These are phyloP conservation scores for Lactarius quietus DNA, from an alignment of 768 basidiomycete genomes.

Conservation along the genomic window DNA sequence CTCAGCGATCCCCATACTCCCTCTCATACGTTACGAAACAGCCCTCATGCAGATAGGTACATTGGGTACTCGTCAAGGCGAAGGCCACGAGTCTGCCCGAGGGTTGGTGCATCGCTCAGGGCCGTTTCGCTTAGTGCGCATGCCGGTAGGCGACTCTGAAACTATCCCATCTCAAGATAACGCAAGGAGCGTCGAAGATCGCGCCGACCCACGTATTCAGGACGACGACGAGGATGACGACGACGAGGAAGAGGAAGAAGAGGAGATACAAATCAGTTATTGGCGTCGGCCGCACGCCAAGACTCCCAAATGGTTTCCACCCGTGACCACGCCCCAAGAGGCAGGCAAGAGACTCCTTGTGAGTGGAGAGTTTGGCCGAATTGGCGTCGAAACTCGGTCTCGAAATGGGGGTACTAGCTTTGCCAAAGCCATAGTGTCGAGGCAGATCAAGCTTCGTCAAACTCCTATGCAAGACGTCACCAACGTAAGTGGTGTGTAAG, in stretches of 20 bases:
- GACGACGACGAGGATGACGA: slow-evolving; percentile 41
- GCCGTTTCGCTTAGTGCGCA: slow-evolving; percentile 13
- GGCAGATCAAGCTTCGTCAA: slow-evolving; percentile 29
- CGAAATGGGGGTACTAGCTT: slow-evolving; percentile 45
- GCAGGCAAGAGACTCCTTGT: slow-evolving; percentile 62
- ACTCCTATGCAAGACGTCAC: slow-evolving; percentile 50
- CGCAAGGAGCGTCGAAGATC: not conserved
- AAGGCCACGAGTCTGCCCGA: not conserved
- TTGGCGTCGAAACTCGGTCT: slow-evolving; percentile 47
- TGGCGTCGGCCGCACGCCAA: slow-evolving; percentile 21
- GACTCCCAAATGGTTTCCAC: slow-evolving; percentile 36
- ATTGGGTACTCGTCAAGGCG: not conserved
- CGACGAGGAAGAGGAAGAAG: slow-evolving; percentile 33
- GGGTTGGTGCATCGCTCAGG: slow-evolving; percentile 3
- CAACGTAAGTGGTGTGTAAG: slow-evolving; percentile 44
- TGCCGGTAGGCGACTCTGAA: too few relatives aligned
- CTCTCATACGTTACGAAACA: not conserved
- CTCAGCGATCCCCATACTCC: not conserved
- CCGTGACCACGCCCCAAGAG: slow-evolving; percentile 55
- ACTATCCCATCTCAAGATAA: too few relatives aligned
- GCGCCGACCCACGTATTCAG: slow-evolving; percentile 26
- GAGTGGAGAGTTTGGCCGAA: slow-evolving; percentile 77
- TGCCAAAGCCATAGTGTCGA: slow-evolving; percentile 46
- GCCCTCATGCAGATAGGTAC: slow-evolving; percentile 8
- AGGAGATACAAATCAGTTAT: slow-evolving; percentile 28